Evolutionary conservation across 2,329 filamentous ascomycete species (phyloP).

Genomic region (Bretziella fagacearum): DNA sequence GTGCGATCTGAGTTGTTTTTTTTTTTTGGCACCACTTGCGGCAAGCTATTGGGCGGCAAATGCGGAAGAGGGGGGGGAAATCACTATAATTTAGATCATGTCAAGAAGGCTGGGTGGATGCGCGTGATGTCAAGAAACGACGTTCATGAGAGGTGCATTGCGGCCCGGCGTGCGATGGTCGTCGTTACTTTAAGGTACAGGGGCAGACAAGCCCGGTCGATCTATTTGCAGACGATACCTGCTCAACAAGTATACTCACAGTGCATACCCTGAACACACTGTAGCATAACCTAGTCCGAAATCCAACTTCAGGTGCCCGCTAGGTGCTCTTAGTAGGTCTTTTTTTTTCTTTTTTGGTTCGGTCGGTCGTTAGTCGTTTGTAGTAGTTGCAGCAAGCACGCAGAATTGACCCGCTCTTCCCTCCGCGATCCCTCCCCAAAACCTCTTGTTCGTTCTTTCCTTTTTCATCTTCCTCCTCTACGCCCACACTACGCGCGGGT

Average conservation of each 20-base stretch:
- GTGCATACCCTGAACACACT: neutral
- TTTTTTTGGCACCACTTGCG: no score
- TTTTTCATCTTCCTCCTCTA: slow-evolving; percentile 4
- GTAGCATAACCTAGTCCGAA: neutral
- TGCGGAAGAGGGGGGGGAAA: neutral
- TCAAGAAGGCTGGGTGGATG: neutral
- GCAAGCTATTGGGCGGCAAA: no score
- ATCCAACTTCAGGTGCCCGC: neutral
- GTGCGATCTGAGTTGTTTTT: no score
- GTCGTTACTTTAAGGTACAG: slow-evolving; percentile 16
- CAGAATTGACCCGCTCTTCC: slow-evolving; percentile 10
- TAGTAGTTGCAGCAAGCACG: neutral
- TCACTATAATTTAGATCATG: neutral
- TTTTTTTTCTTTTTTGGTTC: no score
- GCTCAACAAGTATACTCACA: neutral
- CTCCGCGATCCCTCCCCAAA: slow-evolving; percentile 10
- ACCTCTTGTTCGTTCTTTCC: slow-evolving; percentile 6
- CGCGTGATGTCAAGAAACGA: neutral
- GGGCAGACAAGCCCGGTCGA: slow-evolving; percentile 1
- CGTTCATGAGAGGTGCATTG: neutral
- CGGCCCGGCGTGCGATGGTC: neutral
- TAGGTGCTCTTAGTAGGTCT: no score
- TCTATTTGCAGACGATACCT: slow-evolving; percentile 4
- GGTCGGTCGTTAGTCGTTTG: neutral
- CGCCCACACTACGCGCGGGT: neutral